Conservation (phyloP, 352 stramenopile genomes). For the Pythium brachiatum region DNA sequence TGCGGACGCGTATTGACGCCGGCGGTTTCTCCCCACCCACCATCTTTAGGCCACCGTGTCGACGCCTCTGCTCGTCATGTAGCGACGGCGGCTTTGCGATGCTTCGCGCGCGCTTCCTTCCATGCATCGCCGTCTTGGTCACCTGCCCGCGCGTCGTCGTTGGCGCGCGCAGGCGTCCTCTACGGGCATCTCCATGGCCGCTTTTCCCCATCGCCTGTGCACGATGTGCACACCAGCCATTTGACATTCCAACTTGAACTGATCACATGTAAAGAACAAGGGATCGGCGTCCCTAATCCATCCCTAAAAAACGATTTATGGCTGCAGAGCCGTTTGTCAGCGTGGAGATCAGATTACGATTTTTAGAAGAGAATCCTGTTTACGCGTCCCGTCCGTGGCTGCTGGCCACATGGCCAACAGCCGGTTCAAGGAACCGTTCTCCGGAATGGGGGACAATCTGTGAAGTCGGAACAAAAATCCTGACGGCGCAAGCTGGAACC, state of each 20-base stretch:
- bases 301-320: too few species aligned
- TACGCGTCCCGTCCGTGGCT: too few species aligned
- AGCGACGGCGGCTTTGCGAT: background rate
- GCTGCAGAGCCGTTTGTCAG: too few species aligned
- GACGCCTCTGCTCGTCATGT: background rate
- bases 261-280: too few species aligned
- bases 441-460: background rate
- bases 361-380: background rate
- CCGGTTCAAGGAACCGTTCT: background rate
- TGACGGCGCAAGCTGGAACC: background rate
- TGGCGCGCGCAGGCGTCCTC: background rate
- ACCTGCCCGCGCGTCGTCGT: background rate
- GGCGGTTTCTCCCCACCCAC: too few species aligned
- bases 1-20: too few species aligned
- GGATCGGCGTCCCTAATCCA: background rate
- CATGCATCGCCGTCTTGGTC: background rate
- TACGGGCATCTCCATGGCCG: background rate
- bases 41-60: too few species aligned
- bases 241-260: background rate
- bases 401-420: background rate
- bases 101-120: constrained; percentile 1
- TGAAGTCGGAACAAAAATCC: constrained; percentile 1
- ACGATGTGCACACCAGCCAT: background rate
- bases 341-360: too few species aligned
- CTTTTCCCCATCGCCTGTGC: background rate